Percentiles rank a stretch among this genome's conserved stretches.
Evolutionary conservation across 2,329 filamentous ascomycete genomes (phyloP).

Genomic region (Ceratocystis diversiconidia): DNA sequence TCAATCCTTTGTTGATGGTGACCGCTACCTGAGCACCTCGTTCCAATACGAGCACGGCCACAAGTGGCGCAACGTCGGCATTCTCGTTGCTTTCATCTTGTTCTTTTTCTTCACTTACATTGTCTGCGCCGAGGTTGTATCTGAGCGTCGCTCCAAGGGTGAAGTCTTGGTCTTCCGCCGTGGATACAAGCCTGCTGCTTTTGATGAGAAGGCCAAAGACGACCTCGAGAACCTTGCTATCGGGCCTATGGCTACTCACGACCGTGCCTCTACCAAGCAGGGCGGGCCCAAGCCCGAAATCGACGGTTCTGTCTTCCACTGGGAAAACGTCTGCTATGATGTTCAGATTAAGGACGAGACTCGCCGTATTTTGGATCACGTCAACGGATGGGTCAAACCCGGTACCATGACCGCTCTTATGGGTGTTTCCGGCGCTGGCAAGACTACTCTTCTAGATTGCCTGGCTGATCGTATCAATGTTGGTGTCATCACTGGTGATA

Average conservation of each 20-base stretch:
- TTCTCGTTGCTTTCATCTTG: slow-evolving; percentile 50
- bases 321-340: slow-evolving; percentile 67
- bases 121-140: slow-evolving; percentile 49
- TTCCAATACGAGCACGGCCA: slow-evolving; percentile 45
- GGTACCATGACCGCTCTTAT: slow-evolving; percentile 81
- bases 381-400: slow-evolving; percentile 88
- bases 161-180: slow-evolving; percentile 63
- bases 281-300: slow-evolving; percentile 25
- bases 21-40: slow-evolving; percentile 38
- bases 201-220: slow-evolving; percentile 46
- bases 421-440: slow-evolving; percentile 86
- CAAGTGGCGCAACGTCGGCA: slow-evolving; percentile 59
- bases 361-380: slow-evolving; percentile 65
- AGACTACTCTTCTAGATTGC: slow-evolving; percentile 79
- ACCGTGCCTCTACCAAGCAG: slow-evolving; percentile 24
- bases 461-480: slow-evolving; percentile 75
- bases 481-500: slow-evolving; percentile 76
- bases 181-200: slow-evolving; percentile 45
- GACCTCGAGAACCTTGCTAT: slow-evolving; percentile 42
- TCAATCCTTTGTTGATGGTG: slow-evolving; percentile 38
- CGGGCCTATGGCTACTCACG: slow-evolving; percentile 35
- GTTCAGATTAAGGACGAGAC: slow-evolving; percentile 64
- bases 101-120: slow-evolving; percentile 50
- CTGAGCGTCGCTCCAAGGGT: slow-evolving; percentile 56
- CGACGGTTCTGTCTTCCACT: slow-evolving; percentile 60